Conservation (phyloP, 495 filamentous ascomycete species). For the Talaromyces trachyspermus region DNA sequence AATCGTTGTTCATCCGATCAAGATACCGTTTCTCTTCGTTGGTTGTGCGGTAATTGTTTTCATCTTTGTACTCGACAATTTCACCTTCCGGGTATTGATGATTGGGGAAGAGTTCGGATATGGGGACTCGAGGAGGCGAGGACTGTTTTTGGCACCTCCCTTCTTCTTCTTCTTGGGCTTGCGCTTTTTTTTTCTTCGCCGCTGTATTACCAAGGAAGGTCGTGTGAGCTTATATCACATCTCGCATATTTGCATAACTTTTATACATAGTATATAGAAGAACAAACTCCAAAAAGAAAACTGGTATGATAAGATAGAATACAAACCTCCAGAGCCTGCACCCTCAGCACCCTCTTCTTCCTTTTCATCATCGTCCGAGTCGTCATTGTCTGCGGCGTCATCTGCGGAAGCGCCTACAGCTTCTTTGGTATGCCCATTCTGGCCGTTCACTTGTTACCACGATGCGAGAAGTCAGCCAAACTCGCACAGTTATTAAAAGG, state of each 20-base stretch:
- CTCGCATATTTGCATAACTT: too few relatives aligned
- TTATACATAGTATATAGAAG: too few relatives aligned
- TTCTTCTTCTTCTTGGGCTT: slow-evolving; percentile 68
- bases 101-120: slow-evolving; percentile 70
- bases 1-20: slow-evolving; percentile 76
- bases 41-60: slow-evolving; percentile 76
- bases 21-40: slow-evolving; percentile 82
- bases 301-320: slow-evolving; percentile 1
- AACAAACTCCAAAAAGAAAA: too few relatives aligned
- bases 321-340: slow-evolving; percentile 35
- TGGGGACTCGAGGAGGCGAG: slow-evolving; percentile 64
- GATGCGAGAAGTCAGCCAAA: slow-evolving; percentile 11
- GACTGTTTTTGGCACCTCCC: slow-evolving; percentile 61
- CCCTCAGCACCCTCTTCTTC: slow-evolving; percentile 36
- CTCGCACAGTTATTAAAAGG: too few relatives aligned
- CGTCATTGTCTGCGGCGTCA: slow-evolving; percentile 50
- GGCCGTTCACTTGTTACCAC: slow-evolving; percentile 39
- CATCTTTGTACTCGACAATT: slow-evolving; percentile 67
- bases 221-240: neutral
- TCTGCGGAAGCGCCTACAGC: slow-evolving; percentile 30
- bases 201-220: slow-evolving; percentile 16
- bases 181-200: slow-evolving; percentile 77
- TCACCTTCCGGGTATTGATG: slow-evolving; percentile 71
- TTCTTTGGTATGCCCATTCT: slow-evolving; percentile 38
- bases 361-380: slow-evolving; percentile 58